Conservation (phyloP, 352 stramenopile species). For the Thraustochytrium sp. region DNA sequence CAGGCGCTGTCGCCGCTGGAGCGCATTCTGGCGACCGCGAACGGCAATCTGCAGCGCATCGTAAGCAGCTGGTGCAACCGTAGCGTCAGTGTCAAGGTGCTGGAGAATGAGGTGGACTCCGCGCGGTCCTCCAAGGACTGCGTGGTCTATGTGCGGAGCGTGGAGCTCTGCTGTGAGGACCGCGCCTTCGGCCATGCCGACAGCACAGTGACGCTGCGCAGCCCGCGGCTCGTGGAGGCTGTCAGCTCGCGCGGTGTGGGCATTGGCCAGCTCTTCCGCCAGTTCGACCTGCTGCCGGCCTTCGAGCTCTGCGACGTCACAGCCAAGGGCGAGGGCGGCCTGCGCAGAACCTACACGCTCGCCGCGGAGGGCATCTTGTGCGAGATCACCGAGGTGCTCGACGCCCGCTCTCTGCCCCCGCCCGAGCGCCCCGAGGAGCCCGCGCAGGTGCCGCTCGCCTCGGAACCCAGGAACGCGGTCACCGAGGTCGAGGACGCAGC, state of each 20-base stretch:
- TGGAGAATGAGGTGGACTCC: neutral
- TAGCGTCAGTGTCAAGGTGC: neutral
- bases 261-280: conserved; percentile 28
- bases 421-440: neutral
- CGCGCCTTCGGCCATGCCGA: neutral
- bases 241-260: conserved; percentile 1
- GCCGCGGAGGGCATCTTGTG: neutral
- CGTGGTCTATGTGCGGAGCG: neutral
- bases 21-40: neutral
- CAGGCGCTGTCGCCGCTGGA: neutral
- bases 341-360: neutral
- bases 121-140: neutral
- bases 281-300: neutral
- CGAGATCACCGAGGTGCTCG: conserved; percentile 2
- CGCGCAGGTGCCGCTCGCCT: neutral
- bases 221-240: neutral
- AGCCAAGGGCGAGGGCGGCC: neutral
- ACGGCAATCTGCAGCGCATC: conserved; percentile 33
- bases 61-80: conserved; percentile 33
- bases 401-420: neutral
- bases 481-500: no score
- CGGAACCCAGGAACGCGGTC: neutral
- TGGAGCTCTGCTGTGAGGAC: conserved; percentile 10
- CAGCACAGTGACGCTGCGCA: neutral
- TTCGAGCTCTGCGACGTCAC: conserved; percentile 10